Percentiles rank a stretch among this genome's conserved stretches.
Conservation (phyloP, 1,284 basidiomycete species). For the Malassezia arunalokei region DNA sequence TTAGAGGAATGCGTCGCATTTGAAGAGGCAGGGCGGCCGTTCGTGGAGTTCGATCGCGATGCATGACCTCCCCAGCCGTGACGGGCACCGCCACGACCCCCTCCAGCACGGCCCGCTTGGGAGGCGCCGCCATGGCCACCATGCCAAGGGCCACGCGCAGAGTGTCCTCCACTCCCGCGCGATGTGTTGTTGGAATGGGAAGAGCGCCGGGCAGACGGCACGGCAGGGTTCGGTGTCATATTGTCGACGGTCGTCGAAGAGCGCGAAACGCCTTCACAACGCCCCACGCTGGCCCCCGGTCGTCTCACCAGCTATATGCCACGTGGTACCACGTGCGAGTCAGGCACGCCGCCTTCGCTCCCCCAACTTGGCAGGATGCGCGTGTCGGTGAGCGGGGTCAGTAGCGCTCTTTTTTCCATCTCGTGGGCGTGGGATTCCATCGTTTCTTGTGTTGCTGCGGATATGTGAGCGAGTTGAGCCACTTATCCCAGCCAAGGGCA, state of each 20-base stretch:
- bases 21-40: not conserved
- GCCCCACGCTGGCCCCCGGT: not conserved
- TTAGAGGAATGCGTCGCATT: not conserved
- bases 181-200: not conserved
- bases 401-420: not conserved
- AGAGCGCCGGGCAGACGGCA: not conserved
- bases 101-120: not conserved
- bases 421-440: not conserved
- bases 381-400: too few relatives aligned
- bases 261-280: not conserved
- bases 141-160: not conserved
- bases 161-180: not conserved
- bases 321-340: conserved; percentile 2
- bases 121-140: not conserved
- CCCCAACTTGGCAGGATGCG: too few relatives aligned
- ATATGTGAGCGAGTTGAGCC: not conserved
- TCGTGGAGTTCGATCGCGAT: not conserved
- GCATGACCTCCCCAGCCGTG: not conserved
- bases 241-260: not conserved
- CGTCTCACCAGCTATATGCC: not conserved
- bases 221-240: not conserved
- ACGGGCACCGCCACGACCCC: not conserved
- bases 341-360: too few relatives aligned
- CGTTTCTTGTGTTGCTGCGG: not conserved
- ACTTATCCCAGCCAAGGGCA: not conserved